Percentiles rank a stretch among this genome's conserved stretches.
Evolutionary conservation across 768 basidiomycete species (phyloP).

Genomic region (Pleurotus pulmonarius): DNA sequence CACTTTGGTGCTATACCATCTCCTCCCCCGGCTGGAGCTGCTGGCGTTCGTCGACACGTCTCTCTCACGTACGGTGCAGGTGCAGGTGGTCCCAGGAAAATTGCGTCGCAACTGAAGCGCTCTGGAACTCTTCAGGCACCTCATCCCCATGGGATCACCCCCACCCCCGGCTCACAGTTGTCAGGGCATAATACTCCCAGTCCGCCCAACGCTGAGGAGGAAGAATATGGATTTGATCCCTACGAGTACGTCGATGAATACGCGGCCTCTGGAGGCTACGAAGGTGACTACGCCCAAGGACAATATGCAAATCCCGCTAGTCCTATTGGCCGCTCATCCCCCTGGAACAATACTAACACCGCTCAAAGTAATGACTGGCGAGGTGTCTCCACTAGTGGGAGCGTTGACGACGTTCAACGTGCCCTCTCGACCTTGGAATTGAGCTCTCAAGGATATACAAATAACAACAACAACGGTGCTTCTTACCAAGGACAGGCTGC

Average conservation of each 20-base stretch:
- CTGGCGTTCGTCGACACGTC: conserved; percentile 75
- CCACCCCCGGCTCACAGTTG: conserved; percentile 2
- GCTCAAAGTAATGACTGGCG: conserved; percentile 51
- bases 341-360: conserved; percentile 49
- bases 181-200: conserved; percentile 9
- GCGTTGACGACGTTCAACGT: conserved; percentile 72
- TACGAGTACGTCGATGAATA: conserved; percentile 12
- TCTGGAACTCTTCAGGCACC: conserved; percentile 72
- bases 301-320: conserved; percentile 48
- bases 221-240: conserved; percentile 44
- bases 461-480: conserved; percentile 15
- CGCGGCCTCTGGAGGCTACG: neutral
- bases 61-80: conserved; percentile 72
- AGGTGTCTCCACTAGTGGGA: conserved; percentile 25
- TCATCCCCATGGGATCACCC: conserved; percentile 7
- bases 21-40: conserved; percentile 59
- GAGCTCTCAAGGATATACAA: conserved; percentile 29
- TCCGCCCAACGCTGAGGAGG: conserved; percentile 45
- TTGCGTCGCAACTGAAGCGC: conserved; percentile 57
- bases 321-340: conserved; percentile 59
- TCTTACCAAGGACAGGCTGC: conserved; percentile 45
- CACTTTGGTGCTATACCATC: conserved; percentile 49
- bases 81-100: conserved; percentile 47
- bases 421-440: conserved; percentile 72
- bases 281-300: conserved; percentile 16